Conservation (phyloP, 306 rosid species). For the Erythrophleum fordii region DNA sequence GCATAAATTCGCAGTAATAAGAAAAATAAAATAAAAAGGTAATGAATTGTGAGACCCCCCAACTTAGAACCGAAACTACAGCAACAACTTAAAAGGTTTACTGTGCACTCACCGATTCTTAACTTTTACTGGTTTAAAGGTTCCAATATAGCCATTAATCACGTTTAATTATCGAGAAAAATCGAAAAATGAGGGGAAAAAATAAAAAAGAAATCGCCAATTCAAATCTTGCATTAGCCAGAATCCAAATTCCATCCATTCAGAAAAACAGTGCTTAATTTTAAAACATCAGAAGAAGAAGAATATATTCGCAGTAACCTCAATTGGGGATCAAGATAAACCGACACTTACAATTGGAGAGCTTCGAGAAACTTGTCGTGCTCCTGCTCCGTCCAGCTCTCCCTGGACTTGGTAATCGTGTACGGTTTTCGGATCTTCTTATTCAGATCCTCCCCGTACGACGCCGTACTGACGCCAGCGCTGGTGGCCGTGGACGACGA, state of each 20-base stretch:
- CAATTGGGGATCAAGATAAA: background rate
- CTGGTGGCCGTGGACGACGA: slow-evolving; percentile 3
- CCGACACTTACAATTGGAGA: slow-evolving; percentile 77
- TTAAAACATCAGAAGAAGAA: background rate
- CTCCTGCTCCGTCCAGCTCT: slow-evolving; percentile 97
- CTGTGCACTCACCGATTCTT: background rate
- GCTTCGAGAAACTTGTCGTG: slow-evolving; percentile 99
- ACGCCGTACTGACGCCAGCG: background rate
- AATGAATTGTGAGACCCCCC: background rate
- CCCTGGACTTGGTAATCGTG: slow-evolving; percentile 91
- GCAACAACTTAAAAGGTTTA: background rate
- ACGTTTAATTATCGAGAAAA: background rate
- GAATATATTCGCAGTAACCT: background rate
- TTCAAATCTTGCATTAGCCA: background rate
- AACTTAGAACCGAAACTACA: background rate
- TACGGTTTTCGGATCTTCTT: slow-evolving; percentile 93
- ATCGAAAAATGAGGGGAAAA: background rate
- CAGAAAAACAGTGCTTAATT: background rate
- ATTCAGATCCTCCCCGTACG: slow-evolving; percentile 53
- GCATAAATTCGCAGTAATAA: background rate
- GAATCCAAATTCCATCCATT: background rate
- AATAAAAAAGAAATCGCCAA: background rate
- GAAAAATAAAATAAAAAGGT: background rate
- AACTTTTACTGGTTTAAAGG: background rate
- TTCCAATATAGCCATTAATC: background rate